A percentile compares a stretch with the other conserved stretches of the same genome.
phyloP scores from a whole-genome alignment of 1,284 basidiomycete species.

The Marasmius tenuissimus region DNA sequence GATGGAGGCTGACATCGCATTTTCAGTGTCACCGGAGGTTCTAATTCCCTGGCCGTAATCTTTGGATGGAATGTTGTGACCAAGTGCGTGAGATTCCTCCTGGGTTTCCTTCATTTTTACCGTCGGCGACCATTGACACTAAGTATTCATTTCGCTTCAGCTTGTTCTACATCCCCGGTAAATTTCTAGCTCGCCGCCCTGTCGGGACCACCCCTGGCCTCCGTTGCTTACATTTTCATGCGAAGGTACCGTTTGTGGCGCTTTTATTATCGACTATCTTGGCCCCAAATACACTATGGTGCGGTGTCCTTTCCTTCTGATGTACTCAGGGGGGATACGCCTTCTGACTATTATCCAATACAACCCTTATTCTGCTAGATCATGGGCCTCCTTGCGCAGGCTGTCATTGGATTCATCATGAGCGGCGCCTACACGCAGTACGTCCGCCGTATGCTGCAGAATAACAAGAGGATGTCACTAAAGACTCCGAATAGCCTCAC shows the following conservation, averaged over 20 bases:
- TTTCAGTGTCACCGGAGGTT: constrained; percentile 57
- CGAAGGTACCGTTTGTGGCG: constrained; percentile 70
- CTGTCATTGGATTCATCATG: constrained; percentile 82
- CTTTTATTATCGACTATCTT: constrained; percentile 74
- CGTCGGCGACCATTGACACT: background rate
- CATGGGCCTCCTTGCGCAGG: constrained; percentile 66
- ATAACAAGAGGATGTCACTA: background rate
- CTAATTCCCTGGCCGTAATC: constrained; percentile 50
- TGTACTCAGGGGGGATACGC: background rate
- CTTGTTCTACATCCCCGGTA: constrained; percentile 72
- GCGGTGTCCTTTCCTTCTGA: constrained; percentile 6
- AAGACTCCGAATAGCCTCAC: constrained; percentile 41
- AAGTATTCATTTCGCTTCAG: constrained; percentile 30
- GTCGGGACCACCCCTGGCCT: background rate
- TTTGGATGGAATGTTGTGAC: constrained; percentile 81
- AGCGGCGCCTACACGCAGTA: constrained; percentile 70
- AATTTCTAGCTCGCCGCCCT: background rate
- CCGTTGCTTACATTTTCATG: background rate
- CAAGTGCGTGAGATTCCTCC: constrained; percentile 50
- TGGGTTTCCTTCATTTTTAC: background rate
- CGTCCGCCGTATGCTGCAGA: constrained; percentile 14
- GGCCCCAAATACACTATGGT: constrained; percentile 81
- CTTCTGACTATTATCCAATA: too few species aligned
- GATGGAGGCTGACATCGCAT: background rate
- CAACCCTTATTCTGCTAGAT: constrained; percentile 42